Conservation (phyloP, 169 alveolate genomes). For the Perkinsus olseni region DNA sequence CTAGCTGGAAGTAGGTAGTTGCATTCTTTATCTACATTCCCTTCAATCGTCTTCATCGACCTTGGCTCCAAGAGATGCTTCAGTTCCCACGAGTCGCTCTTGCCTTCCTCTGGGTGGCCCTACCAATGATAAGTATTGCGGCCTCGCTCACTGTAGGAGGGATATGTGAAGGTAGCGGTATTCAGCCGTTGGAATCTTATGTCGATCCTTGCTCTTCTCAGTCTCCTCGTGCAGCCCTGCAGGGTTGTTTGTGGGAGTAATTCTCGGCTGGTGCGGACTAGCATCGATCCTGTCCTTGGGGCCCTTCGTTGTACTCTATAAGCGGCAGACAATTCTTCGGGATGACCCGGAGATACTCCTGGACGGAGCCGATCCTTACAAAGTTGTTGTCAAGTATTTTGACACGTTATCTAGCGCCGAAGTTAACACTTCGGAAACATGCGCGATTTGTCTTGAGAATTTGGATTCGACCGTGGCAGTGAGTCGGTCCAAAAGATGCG, state of each 20-base stretch:
- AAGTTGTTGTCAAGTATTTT: neutral
- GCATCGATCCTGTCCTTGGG: neutral
- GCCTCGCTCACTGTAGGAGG: neutral
- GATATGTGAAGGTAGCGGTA: neutral
- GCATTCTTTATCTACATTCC: no score
- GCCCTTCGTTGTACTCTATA: neutral
- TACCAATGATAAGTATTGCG: neutral
- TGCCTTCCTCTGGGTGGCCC: neutral
- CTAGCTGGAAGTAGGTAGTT: no score
- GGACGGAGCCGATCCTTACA: neutral
- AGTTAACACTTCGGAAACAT: neutral
- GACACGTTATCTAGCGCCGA: neutral
- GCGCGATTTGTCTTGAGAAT: neutral
- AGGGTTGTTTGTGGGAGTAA: neutral
- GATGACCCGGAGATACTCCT: neutral
- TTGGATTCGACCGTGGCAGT: neutral
- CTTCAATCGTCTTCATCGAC: no score
- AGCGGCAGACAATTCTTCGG: neutral
- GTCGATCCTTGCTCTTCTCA: neutral
- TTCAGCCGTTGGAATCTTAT: neutral
- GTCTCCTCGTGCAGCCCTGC: neutral
- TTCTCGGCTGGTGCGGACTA: neutral
- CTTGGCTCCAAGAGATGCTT: neutral
- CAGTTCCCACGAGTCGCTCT: conserved; percentile 3
- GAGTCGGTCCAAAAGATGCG: neutral